Evolutionary conservation across 2,329 filamentous ascomycete genomes (phyloP).

Genomic region (Hymenoscyphus salicellus): DNA sequence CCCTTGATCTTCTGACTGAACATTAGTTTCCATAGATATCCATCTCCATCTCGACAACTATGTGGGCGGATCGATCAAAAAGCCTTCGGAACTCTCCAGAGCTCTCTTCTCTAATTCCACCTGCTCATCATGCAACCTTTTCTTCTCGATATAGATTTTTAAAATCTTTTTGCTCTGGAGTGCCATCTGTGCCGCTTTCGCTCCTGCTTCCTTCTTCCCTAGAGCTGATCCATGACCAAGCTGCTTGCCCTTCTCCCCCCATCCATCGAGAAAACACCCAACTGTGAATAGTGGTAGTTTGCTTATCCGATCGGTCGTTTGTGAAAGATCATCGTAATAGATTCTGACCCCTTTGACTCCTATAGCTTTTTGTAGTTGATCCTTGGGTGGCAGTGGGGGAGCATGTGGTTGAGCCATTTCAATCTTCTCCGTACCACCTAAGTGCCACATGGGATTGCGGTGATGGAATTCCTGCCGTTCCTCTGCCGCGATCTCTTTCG

Average conservation of each 20-base stretch:
- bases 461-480: constrained; percentile 31
- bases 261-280: constrained; percentile 64
- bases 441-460: constrained; percentile 32
- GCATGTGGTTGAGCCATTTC: constrained; percentile 11
- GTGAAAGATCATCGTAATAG: constrained; percentile 57
- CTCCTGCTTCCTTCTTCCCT: constrained; percentile 67
- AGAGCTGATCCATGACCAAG: constrained; percentile 62
- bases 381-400: constrained; percentile 48
- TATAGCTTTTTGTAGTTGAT: constrained; percentile 50
- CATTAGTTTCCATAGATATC: not conserved
- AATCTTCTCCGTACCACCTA: constrained; percentile 18
- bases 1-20: not conserved
- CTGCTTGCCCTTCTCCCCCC: constrained; percentile 61
- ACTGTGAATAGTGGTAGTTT: constrained; percentile 60
- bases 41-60: not conserved
- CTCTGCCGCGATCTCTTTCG: constrained; percentile 48
- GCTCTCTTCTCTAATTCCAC: constrained; percentile 28
- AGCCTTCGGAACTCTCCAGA: constrained; percentile 10
- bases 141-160: constrained; percentile 46
- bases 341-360: constrained; percentile 53
- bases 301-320: constrained; percentile 51
- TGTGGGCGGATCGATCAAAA: not conserved
- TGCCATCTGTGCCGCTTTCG: constrained; percentile 62
- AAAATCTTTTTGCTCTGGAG: constrained; percentile 63
- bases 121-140: constrained; percentile 44